Conservation (phyloP, 495 filamentous ascomycete genomes). For the Penicillium samsonianum region DNA sequence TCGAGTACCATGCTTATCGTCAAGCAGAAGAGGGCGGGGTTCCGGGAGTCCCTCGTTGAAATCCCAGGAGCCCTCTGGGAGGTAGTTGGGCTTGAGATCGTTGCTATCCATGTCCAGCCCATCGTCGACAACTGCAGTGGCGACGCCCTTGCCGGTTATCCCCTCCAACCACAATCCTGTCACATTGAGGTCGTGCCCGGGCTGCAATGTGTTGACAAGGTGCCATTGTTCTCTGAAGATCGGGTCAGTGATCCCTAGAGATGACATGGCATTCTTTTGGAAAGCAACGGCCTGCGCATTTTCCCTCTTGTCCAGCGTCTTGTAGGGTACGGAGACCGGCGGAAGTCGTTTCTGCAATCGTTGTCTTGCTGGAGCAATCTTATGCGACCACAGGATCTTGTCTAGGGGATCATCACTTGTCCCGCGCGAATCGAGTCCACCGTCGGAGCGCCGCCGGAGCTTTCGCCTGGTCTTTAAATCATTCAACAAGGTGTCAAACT, state of each 20-base stretch:
- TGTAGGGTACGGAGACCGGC: conserved; percentile 37
- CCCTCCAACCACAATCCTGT: conserved; percentile 88
- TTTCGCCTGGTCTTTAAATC: conserved; percentile 57
- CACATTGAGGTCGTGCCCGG: conserved; percentile 92
- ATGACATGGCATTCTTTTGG: conserved; percentile 61
- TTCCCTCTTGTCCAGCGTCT: conserved; percentile 21
- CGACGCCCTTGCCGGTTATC: conserved; percentile 87
- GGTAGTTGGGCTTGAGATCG: conserved; percentile 89
- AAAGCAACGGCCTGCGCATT: conserved; percentile 52
- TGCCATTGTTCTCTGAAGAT: conserved; percentile 97
- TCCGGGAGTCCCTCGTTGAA: conserved; percentile 84
- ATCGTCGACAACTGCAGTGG: conserved; percentile 93
- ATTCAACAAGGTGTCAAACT: conserved; percentile 61
- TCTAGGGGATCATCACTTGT: conserved; percentile 63
- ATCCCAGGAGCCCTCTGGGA: conserved; percentile 87
- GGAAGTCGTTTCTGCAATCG: conserved; percentile 75
- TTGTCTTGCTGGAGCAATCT: conserved; percentile 67
- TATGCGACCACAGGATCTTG: conserved; percentile 75
- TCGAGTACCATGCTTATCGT: conserved; percentile 89
- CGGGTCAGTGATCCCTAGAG: conserved; percentile 78
- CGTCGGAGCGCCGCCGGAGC: conserved; percentile 55
- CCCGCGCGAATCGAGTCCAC: conserved; percentile 35
- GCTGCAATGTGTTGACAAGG: conserved; percentile 77
- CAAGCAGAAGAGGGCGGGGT: conserved; percentile 73
- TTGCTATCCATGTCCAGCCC: conserved; percentile 96